phyloP scores from a whole-genome alignment of 2,329 filamentous ascomycete genomes.

The Trichoderma sp. region DNA sequence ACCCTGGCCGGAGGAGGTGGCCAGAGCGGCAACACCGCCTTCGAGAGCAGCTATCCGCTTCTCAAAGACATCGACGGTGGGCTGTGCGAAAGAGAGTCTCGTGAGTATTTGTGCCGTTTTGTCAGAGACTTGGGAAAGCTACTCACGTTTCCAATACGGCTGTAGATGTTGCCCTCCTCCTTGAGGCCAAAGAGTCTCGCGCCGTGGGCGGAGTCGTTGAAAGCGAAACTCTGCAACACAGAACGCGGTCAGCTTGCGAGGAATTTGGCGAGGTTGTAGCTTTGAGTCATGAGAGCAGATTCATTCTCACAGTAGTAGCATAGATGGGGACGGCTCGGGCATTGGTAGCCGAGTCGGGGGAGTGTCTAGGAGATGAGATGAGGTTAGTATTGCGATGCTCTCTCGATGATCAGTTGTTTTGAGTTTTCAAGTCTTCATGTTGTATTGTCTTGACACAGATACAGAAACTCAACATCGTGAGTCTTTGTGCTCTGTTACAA shows the following conservation, averaged over 20 bases:
- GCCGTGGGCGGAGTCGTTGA: slow-evolving; percentile 95
- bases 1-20: slow-evolving; percentile 79
- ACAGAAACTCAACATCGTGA: background rate
- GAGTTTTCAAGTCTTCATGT: background rate
- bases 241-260: background rate
- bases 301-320: slow-evolving; percentile 64
- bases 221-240: slow-evolving; percentile 68
- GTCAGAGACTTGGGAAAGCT: background rate
- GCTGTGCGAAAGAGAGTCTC: slow-evolving; percentile 45
- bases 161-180: slow-evolving; percentile 97
- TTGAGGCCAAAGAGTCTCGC: slow-evolving; percentile 95
- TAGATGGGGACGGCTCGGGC: slow-evolving; percentile 94
- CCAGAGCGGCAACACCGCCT: slow-evolving; percentile 83
- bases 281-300: background rate
- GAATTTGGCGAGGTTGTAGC: background rate
- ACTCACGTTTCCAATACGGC: slow-evolving; percentile 86
- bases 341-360: slow-evolving; percentile 77
- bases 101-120: background rate
- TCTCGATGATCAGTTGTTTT: background rate
- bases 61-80: slow-evolving; percentile 93
- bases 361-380: slow-evolving; percentile 56
- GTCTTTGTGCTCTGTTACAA: background rate
- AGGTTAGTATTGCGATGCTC: background rate
- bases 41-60: slow-evolving; percentile 95
- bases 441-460: background rate